A percentile compares a stretch with the other conserved stretches of the same genome.
Evolutionary conservation across 441 rosid species (phyloP).

Genomic region (Pelargonium citronellum): DNA sequence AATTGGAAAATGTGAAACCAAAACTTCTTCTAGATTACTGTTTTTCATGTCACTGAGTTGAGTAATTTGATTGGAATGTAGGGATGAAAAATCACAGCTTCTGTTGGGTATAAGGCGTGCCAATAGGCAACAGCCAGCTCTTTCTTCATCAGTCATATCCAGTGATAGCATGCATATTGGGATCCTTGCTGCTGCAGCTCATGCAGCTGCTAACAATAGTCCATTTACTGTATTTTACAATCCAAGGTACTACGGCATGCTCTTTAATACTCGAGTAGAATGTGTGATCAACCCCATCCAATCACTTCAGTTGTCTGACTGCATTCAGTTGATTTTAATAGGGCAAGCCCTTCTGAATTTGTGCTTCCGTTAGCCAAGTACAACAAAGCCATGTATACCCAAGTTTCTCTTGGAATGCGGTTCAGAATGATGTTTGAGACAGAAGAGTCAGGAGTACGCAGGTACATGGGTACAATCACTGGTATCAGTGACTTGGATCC

Average conservation of each 20-base stretch:
- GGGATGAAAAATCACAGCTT: slow-evolving; percentile 89
- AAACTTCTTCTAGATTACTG: slow-evolving; percentile 16
- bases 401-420: slow-evolving; percentile 84
- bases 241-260: slow-evolving; percentile 48
- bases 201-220: slow-evolving; percentile 90
- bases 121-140: slow-evolving; percentile 74
- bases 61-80: slow-evolving; percentile 25
- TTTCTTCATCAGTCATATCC: slow-evolving; percentile 88
- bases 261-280: background rate
- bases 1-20: slow-evolving; percentile 5
- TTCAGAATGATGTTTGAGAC: slow-evolving; percentile 98
- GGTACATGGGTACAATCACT: slow-evolving; percentile 93
- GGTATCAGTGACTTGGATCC: slow-evolving; percentile 84
- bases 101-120: slow-evolving; percentile 84
- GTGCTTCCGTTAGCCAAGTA: slow-evolving; percentile 90
- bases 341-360: slow-evolving; percentile 94
- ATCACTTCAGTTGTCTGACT: background rate
- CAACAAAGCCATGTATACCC: slow-evolving; percentile 69
- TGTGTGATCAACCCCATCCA: background rate
- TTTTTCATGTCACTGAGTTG: slow-evolving; percentile 7
- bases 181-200: slow-evolving; percentile 93
- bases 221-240: slow-evolving; percentile 87
- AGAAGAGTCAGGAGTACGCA: slow-evolving; percentile 78
- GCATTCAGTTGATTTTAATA: slow-evolving; percentile 20
- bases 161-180: slow-evolving; percentile 99